phyloP scores from a whole-genome alignment of 139 green algal species.

The Chlamydomonas sphaeroides region DNA sequence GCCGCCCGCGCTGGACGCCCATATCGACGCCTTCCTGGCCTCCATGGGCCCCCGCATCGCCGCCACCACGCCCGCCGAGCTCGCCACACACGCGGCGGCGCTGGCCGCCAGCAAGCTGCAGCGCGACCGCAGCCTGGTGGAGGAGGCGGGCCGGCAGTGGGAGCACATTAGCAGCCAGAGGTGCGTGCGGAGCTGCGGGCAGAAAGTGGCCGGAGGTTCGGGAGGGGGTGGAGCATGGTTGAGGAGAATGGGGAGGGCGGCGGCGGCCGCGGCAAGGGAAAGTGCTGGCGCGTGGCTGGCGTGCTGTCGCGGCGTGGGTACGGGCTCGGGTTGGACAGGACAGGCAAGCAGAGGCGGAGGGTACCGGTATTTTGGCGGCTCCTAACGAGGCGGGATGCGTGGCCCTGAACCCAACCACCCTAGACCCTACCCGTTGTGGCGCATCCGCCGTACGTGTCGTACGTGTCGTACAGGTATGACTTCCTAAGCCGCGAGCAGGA shows the following conservation, averaged over 20 bases:
- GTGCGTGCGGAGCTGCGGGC: conserved; percentile 52
- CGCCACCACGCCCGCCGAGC: conserved; percentile 57
- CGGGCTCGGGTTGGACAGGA: no score
- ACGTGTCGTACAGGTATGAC: conserved; percentile 67
- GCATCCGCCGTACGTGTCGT: no score
- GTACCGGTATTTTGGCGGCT: no score
- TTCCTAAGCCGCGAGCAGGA: conserved; percentile 71
- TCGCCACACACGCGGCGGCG: conserved; percentile 76
- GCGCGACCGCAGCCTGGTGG: conserved; percentile 74
- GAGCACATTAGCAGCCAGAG: conserved; percentile 73
- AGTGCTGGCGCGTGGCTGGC: no score
- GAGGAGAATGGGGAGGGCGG: no score
- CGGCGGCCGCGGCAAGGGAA: no score
- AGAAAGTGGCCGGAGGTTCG: not conserved
- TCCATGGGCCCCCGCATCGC: conserved; percentile 50
- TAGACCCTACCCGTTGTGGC: no score
- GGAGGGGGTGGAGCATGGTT: no score
- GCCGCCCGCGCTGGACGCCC: conserved; percentile 62
- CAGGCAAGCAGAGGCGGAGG: no score
- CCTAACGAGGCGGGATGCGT: no score
- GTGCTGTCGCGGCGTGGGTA: no score
- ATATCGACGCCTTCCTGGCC: conserved; percentile 87
- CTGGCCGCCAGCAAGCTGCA: conserved; percentile 81
- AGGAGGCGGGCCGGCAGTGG: conserved; percentile 87
- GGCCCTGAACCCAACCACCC: no score